Percentiles rank a stretch among this genome's conserved stretches.
These are phyloP conservation scores for Naematelia encephala DNA, from an alignment of 768 basidiomycete genomes.

Conservation along the genomic window DNA sequence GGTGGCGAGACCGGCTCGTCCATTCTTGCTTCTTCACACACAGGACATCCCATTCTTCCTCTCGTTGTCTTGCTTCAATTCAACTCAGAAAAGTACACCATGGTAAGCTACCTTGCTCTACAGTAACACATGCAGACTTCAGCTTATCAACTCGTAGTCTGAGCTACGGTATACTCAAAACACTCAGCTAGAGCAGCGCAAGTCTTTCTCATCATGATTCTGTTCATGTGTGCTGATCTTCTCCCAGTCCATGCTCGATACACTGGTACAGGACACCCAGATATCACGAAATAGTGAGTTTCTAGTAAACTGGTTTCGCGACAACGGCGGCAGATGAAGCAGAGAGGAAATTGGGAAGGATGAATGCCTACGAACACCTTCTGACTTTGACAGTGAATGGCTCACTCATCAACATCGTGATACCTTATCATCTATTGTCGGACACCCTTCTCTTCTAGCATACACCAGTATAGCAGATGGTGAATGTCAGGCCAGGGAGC, in stretches of 20 bases:
- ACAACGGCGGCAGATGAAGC: neutral
- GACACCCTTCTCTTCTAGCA: constrained; percentile 78
- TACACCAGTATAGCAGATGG: constrained; percentile 92
- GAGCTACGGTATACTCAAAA: constrained; percentile 94
- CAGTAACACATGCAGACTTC: neutral
- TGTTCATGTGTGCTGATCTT: constrained; percentile 11
- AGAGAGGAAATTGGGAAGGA: neutral
- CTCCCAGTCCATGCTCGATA: constrained; percentile 84
- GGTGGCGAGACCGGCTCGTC: neutral
- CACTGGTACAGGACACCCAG: constrained; percentile 95
- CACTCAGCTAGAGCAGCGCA: constrained; percentile 90
- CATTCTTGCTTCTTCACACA: neutral
- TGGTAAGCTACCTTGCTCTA: constrained; percentile 8
- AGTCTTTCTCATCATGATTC: constrained; percentile 48
- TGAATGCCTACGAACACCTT: neutral
- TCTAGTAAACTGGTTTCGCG: neutral
- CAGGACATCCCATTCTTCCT: neutral
- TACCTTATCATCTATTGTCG: constrained; percentile 86
- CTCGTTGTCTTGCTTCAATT: no score
- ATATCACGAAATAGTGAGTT: constrained; percentile 89
- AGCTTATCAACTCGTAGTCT: constrained; percentile 56
- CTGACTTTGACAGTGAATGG: constrained; percentile 71
- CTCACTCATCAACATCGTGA: constrained; percentile 95
- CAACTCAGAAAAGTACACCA: no score
- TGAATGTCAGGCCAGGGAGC: constrained; percentile 80